Percentiles rank a stretch among this genome's conserved stretches.
These are phyloP conservation scores for Eleusine coracana DNA, from an alignment of 176 grass and related monocot genomes.

Conservation along the genomic window DNA sequence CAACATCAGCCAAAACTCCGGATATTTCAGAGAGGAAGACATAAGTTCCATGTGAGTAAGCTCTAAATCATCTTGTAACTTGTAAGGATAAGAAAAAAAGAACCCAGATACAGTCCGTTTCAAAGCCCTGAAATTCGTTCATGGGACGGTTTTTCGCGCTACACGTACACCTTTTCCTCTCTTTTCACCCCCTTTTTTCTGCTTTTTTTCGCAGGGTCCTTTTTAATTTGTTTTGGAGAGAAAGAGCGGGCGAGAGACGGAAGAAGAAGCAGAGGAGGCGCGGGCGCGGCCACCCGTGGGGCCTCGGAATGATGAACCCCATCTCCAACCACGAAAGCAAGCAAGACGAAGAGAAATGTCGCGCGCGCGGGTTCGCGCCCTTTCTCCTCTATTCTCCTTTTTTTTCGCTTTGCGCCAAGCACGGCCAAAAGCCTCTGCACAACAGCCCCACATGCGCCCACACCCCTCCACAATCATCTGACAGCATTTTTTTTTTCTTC, in stretches of 20 bases:
- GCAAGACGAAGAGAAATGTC: background rate
- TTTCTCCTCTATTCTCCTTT: background rate
- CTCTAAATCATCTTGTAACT: no score
- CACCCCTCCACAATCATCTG: background rate
- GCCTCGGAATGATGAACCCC: conserved; percentile 38
- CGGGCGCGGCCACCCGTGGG: conserved; percentile 33
- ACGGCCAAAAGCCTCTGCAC: conserved; percentile 16
- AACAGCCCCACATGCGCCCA: conserved; percentile 7
- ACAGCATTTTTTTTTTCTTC: no score
- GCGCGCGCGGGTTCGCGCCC: background rate
- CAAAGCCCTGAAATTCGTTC: background rate
- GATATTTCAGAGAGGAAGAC: no score
- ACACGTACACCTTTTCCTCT: no score
- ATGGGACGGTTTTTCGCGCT: background rate
- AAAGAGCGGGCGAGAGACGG: background rate
- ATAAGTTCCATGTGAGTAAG: no score
- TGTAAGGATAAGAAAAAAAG: no score
- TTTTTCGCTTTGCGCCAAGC: background rate
- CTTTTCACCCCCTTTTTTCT: background rate
- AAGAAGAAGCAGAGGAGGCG: background rate
- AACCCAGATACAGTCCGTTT: no score
- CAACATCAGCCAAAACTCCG: no score
- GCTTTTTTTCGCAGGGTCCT: conserved; percentile 10
- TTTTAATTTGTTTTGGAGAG: conserved; percentile 39
- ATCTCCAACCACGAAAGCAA: background rate